Evolutionary conservation across 345 rosid genomes (phyloP).

Genomic region (Rubroshorea leprosula): DNA sequence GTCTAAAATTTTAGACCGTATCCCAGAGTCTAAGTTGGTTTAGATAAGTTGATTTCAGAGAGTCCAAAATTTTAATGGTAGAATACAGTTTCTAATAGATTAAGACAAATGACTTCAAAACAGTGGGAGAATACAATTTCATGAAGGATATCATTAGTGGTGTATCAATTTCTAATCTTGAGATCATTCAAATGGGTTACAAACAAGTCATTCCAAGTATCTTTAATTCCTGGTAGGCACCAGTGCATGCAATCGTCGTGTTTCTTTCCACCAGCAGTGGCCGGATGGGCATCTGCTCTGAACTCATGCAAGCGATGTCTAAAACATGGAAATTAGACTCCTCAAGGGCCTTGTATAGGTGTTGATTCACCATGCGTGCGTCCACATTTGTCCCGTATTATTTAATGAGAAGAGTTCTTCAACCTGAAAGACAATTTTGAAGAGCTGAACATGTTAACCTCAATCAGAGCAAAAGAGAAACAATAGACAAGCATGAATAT

Average conservation of each 20-base stretch:
- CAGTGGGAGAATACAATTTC: not conserved
- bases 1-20: too few relatives aligned
- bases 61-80: too few relatives aligned
- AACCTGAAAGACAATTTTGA: conserved; percentile 35
- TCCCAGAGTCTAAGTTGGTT: too few relatives aligned
- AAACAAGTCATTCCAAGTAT: conserved; percentile 81
- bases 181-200: conserved; percentile 26
- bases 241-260: conserved; percentile 95
- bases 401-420: conserved; percentile 61
- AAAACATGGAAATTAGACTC: conserved; percentile 57
- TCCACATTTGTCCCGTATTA: conserved; percentile 73
- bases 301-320: conserved; percentile 73
- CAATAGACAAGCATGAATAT: not conserved
- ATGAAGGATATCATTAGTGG: not conserved
- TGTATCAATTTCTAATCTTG: conserved; percentile 21
- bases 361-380: conserved; percentile 60
- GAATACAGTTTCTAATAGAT: too few relatives aligned
- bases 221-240: conserved; percentile 90
- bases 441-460: not conserved
- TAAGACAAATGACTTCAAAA: not conserved
- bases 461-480: not conserved
- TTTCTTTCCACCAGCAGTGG: conserved; percentile 67
- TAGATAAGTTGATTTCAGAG: too few relatives aligned
- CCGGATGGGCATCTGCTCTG: conserved; percentile 93
- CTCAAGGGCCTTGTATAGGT: conserved; percentile 42